Conservation (phyloP, 1,284 basidiomycete species). For the Fomes fomentarius region DNA sequence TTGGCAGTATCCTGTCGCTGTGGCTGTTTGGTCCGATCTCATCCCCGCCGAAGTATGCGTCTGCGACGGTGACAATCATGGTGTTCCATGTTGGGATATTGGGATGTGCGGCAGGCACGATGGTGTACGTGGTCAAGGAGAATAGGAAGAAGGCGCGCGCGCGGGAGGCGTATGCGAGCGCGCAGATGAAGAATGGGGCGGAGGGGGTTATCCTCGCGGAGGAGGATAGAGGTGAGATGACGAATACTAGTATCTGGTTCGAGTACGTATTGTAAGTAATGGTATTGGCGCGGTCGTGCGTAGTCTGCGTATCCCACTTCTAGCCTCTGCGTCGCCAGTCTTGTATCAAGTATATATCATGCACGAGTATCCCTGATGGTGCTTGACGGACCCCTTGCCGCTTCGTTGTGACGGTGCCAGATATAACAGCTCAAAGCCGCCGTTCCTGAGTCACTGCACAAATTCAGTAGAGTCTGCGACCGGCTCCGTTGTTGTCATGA, state of each 20-base stretch:
- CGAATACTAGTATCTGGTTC: neutral
- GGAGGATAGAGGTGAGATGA: too few relatives aligned
- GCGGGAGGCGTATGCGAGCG: neutral
- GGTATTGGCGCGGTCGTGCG: too few relatives aligned
- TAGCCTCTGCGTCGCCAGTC: too few relatives aligned
- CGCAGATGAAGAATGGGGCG: neutral
- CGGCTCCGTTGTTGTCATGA: too few relatives aligned
- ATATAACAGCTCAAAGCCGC: too few relatives aligned
- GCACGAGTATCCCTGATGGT: too few relatives aligned
- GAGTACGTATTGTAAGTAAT: neutral
- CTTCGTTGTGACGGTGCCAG: too few relatives aligned
- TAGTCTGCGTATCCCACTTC: too few relatives aligned
- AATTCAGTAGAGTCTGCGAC: too few relatives aligned
- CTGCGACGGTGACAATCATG: conserved; percentile 10
- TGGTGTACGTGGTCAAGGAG: neutral
- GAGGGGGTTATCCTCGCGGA: neutral
- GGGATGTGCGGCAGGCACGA: conserved; percentile 6
- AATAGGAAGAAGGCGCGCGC: neutral
- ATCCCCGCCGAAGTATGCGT: conserved; percentile 15
- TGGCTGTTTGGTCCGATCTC: conserved; percentile 39
- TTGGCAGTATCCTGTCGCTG: conserved; percentile 63
- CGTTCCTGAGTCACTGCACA: too few relatives aligned
- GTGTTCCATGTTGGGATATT: conserved; percentile 20
- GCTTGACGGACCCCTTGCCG: too few relatives aligned
- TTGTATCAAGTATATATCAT: too few relatives aligned